A percentile compares a stretch with the other conserved stretches of the same genome.
Conservation (phyloP, 495 filamentous ascomycete species). For the Penicillium steckii region DNA sequence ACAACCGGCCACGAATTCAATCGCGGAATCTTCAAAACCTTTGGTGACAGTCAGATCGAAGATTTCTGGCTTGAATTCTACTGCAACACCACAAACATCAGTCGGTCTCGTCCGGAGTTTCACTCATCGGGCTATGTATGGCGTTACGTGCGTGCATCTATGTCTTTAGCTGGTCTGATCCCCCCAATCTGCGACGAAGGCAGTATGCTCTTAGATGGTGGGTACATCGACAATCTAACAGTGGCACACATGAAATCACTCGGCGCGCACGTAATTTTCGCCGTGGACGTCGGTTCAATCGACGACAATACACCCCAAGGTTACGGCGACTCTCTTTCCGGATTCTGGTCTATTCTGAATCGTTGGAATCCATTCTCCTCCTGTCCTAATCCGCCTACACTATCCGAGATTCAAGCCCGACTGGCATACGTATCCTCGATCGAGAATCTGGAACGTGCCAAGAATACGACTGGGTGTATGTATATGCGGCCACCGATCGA, state of each 20-base stretch:
- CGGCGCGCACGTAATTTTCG: constrained; percentile 91
- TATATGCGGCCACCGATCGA: constrained; percentile 98
- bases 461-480: constrained; percentile 78
- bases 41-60: constrained; percentile 94
- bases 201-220: constrained; percentile 92
- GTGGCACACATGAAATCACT: constrained; percentile 96
- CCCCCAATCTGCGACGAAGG: constrained; percentile 96
- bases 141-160: constrained; percentile 93
- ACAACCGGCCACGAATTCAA: constrained; percentile 99
- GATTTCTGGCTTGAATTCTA: constrained; percentile 99
- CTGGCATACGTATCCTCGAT: constrained; percentile 92
- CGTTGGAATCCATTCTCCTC: constrained; percentile 94
- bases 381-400: constrained; percentile 85
- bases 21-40: constrained; percentile 97
- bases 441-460: constrained; percentile 91
- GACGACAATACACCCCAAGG: constrained; percentile 88
- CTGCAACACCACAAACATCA: constrained; percentile 98
- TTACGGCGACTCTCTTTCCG: constrained; percentile 93
- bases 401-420: constrained; percentile 92
- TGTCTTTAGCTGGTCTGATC: constrained; percentile 90
- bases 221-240: constrained; percentile 96
- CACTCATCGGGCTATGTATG: constrained; percentile 95
- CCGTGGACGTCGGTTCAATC: constrained; percentile 87
- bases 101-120: constrained; percentile 81
- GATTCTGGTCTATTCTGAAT: constrained; percentile 89